phyloP scores from a whole-genome alignment of 805 yeast genomes.

The Nakazawaea wyomingensis region DNA sequence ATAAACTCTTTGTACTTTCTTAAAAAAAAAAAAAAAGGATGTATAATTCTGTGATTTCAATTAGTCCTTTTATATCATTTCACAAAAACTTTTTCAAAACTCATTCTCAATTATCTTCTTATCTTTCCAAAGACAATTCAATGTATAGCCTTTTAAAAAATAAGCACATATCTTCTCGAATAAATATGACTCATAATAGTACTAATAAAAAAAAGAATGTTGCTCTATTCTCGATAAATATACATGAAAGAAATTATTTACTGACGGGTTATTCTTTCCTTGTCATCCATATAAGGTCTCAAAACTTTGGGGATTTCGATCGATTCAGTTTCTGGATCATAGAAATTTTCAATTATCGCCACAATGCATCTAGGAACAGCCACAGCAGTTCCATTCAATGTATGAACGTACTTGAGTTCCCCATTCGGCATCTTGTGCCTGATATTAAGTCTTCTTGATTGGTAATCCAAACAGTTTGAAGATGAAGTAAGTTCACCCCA shows the following conservation, averaged over 20 bases:
- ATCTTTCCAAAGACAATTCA: too few relatives aligned
- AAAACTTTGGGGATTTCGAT: slow-evolving; percentile 66
- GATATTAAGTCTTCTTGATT: slow-evolving; percentile 77
- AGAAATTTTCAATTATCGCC: slow-evolving; percentile 85
- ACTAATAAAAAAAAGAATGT: too few relatives aligned
- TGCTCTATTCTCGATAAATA: too few relatives aligned
- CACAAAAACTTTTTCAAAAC: too few relatives aligned
- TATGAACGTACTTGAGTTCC: slow-evolving; percentile 56
- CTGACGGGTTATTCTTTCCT: slow-evolving; percentile 25
- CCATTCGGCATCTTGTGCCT: slow-evolving; percentile 34
- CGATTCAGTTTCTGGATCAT: slow-evolving; percentile 49
- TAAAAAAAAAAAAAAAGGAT: too few relatives aligned
- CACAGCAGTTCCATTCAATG: slow-evolving; percentile 92
- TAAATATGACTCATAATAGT: too few relatives aligned
- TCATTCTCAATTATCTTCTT: too few relatives aligned
- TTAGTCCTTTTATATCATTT: too few relatives aligned
- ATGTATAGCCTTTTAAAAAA: too few relatives aligned
- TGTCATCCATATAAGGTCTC: slow-evolving; percentile 68
- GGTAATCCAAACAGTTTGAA: slow-evolving; percentile 90
- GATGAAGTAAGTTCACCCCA: slow-evolving; percentile 94
- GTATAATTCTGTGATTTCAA: too few relatives aligned
- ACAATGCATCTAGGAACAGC: slow-evolving; percentile 90
- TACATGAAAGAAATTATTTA: not conserved
- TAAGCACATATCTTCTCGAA: too few relatives aligned
- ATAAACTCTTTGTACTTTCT: too few relatives aligned